Base-by-base conservation (phyloP, 257 asterid species). In the Solanum virginianum region DNA sequence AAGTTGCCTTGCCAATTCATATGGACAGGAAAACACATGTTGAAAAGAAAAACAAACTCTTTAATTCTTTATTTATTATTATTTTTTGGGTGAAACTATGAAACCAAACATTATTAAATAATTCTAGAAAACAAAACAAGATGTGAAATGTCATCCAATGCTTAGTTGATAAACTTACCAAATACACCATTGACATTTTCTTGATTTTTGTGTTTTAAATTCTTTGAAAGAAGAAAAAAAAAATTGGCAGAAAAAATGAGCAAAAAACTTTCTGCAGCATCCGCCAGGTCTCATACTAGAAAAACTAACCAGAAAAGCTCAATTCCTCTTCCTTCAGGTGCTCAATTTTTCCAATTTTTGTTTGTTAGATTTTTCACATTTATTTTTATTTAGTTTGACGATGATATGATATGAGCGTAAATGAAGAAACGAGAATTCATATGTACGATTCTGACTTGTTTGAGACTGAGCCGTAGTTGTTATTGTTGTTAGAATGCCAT, bases 271-370 rank as follows among this genome's bases (percentile, higher is more conserved):
- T 92, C 98, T 22, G 95, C 98, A 22, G 96, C 97, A 80, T 95
- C 98, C 16, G 98, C 98, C 51, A 90, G 98, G 87, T 88, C 94
- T 65, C 97, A 95, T 86, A 95, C 98, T 24, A 91, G 98, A 54
- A 93, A 82, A 81, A 75, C 95, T 18, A 92, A 90, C 36, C 80
- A 89, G 1, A 91, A 85, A 59, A 17, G 88, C 83, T 88, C 95
- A 18, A 4, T 83, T 81, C 86, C 94, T 0, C 75, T 75, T 22
- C 89, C 86, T 86, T 86, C 94, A 82, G 94, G 98, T 94, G 8
- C 84, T 56, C 41, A 49, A 20, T 71, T 56, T 69, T 26, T 57
- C 10, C 9, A 7, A 5, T n/a, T 20, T 24, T 57, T 6, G 6
- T 59, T 4, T 20, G 22, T 53, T 10, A 10, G 14, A 36, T 36